Percentiles rank a stretch among this genome's conserved stretches.
These are phyloP conservation scores for Pelomyxa schiedti DNA, from an alignment of 78 protist genomes.

Conservation along the genomic window DNA sequence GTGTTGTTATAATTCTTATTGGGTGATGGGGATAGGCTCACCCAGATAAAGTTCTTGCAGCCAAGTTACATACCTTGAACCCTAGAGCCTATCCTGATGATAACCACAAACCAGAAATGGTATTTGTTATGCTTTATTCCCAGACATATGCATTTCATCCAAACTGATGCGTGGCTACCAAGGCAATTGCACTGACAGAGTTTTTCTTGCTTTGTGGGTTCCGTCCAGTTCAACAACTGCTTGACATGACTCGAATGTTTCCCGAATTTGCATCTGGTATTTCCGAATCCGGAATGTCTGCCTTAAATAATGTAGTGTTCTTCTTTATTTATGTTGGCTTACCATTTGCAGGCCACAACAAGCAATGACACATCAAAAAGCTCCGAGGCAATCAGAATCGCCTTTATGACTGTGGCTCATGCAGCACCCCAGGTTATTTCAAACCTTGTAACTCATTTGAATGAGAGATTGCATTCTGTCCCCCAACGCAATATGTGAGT, in stretches of 20 bases:
- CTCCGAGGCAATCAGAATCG: too few species aligned
- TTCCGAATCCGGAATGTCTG: too few species aligned
- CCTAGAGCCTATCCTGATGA: conserved; percentile 76
- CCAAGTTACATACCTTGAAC: conserved; percentile 32
- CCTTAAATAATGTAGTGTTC: too few species aligned
- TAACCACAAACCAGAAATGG: conserved; percentile 88
- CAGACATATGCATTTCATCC: conserved; percentile 14
- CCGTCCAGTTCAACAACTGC: conserved; percentile 54
- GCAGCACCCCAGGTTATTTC: too few species aligned
- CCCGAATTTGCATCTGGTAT: conserved; percentile 27
- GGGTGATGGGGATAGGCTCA: conserved; percentile 89
- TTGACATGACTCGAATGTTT: conserved; percentile 3
- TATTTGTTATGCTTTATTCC: not conserved
- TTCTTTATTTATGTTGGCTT: too few species aligned
- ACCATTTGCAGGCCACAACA: too few species aligned
- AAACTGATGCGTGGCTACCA: conserved; percentile 92
- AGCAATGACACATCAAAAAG: too few species aligned
- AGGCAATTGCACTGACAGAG: conserved; percentile 84
- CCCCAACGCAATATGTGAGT: too few species aligned
- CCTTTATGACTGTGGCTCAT: too few species aligned
- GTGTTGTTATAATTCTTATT: too few species aligned
- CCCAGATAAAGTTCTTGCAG: conserved; percentile 83
- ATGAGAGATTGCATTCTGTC: too few species aligned
- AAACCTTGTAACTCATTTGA: too few species aligned
- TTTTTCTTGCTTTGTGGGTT: conserved; percentile 80